phyloP scores from a whole-genome alignment of 306 rosid genomes.

The barrel medic (Medicago truncatula) region DNA sequence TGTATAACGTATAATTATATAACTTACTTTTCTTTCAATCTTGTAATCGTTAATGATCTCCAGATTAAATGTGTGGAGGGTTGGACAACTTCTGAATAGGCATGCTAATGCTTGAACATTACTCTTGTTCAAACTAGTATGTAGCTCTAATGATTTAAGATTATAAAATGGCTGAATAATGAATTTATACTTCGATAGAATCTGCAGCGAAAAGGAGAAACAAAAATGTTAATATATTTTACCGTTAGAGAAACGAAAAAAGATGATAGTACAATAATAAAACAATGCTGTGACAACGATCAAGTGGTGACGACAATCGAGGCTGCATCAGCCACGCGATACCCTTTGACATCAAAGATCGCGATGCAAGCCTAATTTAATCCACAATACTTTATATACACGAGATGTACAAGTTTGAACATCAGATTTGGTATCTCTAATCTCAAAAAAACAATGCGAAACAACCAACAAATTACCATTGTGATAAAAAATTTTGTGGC shows the following conservation, averaged over 20 bases:
- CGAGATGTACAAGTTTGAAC: not conserved
- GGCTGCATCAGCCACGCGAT: not conserved
- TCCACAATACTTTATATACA: not conserved
- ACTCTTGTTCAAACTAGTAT: constrained; percentile 65
- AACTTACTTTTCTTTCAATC: constrained; percentile 68
- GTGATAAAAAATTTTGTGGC: too few species aligned
- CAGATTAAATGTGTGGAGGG: constrained; percentile 60
- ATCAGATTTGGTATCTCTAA: not conserved
- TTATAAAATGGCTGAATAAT: constrained; percentile 64
- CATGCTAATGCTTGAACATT: constrained; percentile 64
- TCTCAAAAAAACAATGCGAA: not conserved
- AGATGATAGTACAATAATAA: not conserved
- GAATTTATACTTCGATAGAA: constrained; percentile 65
- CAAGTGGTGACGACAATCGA: not conserved
- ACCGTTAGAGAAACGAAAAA: not conserved
- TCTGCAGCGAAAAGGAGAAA: constrained; percentile 52
- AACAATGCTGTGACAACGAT: not conserved
- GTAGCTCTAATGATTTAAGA: constrained; percentile 66
- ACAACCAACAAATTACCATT: too few species aligned
- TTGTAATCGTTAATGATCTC: constrained; percentile 55
- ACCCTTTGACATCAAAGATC: too few species aligned
- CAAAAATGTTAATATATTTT: not conserved
- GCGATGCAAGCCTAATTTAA: not conserved
- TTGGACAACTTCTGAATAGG: constrained; percentile 69
- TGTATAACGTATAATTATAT: not conserved